Base-by-base conservation (phyloP, 1,284 basidiomycete genomes). In the Cryptococcus wingfieldii region DNA sequence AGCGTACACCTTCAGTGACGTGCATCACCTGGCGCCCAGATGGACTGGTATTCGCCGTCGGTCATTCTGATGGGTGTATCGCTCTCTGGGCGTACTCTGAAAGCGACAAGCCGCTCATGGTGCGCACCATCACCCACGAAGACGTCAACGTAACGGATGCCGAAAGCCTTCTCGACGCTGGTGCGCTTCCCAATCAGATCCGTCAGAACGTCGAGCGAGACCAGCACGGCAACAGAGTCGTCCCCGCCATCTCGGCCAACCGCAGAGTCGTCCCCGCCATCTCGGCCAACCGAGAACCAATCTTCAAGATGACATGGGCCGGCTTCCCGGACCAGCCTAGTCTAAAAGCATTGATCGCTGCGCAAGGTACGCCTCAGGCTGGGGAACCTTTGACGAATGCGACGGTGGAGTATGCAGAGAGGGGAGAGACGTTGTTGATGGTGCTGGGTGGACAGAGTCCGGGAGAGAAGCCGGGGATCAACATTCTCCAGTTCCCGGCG, bases 251-350 rank as follows among this genome's bases (percentile, higher is more conserved):
- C 19, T 57, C 51, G 46, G 65, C 68, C 6, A 68, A 75, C 3
- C 79, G 85, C 25, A 42, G 46, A 18, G 39, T 60, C 13, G 58
- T 44, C 25, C 56, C 50, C 37, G 69, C 65, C 13, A 59, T 53
- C 19, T 57, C 51, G 46, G 65, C 68, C 6, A 68, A 75, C 3
- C 79, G 85, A 59, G 91, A 95, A 70, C 90, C 92, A 1, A 85
- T 97, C 45, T 94, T 90, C 81, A 92, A 90, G 72, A 80, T 96
- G 5, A 79, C 86, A 0, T 96, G 93, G 93, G 87, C 85, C 53
- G 81, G 83, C 1, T 90, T 87, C 71, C 79, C 84, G 0, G 84
- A 86, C 50, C 70, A 75, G 23, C 56, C 71, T 0, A 60, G 61
- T 9, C 53, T 78, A 50, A 65, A 67, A n/a, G 60, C 64, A 14